These are phyloP conservation scores for Terfezia claveryi DNA, from an alignment of 495 filamentous ascomycete genomes.

Conservation along the genomic window DNA sequence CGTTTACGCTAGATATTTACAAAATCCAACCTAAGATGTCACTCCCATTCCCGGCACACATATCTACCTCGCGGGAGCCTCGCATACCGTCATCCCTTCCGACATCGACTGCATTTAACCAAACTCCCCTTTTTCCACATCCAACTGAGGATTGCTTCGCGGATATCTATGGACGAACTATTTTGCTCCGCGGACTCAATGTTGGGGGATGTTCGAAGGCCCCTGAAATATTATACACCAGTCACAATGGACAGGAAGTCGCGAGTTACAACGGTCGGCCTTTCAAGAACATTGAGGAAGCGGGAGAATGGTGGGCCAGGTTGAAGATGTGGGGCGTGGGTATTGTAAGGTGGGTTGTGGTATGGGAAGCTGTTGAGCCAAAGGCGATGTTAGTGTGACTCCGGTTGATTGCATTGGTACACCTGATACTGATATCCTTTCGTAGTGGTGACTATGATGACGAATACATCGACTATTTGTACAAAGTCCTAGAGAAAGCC, in stretches of 20 bases:
- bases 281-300: constrained; percentile 36
- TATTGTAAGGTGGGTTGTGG: constrained; percentile 48
- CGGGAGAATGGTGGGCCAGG: constrained; percentile 38
- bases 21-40: too few species aligned
- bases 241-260: constrained; percentile 34
- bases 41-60: too few species aligned
- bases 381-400: constrained; percentile 9
- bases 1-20: too few species aligned
- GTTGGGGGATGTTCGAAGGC: constrained; percentile 42
- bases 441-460: constrained; percentile 51
- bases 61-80: too few species aligned
- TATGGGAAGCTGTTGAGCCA: constrained; percentile 58
- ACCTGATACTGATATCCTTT: constrained; percentile 10
- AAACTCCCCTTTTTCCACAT: background rate
- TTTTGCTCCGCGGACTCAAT: constrained; percentile 41
- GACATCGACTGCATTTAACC: background rate
- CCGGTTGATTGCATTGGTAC: background rate
- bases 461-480: constrained; percentile 45
- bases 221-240: constrained; percentile 3
- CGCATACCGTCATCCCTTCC: background rate
- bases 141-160: background rate
- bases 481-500: constrained; percentile 38
- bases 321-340: constrained; percentile 50
- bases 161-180: constrained; percentile 31
- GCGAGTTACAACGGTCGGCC: constrained; percentile 38